Conservation (phyloP, 768 basidiomycete genomes). For the Termitomyces sp. region DNA sequence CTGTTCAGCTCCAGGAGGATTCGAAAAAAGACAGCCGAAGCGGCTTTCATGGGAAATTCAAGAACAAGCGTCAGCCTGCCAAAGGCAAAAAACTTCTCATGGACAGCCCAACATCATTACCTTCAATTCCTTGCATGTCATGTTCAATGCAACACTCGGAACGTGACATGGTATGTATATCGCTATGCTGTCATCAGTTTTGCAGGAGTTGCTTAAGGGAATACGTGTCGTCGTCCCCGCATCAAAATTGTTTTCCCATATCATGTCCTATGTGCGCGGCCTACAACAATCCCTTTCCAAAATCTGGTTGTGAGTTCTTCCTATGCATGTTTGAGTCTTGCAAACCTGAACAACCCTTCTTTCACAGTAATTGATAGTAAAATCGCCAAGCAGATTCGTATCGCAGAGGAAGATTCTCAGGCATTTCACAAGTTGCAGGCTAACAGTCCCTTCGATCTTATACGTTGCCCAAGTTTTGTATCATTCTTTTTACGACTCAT, state of each 20-base stretch:
- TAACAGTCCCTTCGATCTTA: conserved; percentile 39
- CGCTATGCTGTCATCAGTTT: conserved; percentile 47
- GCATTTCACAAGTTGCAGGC: conserved; percentile 46
- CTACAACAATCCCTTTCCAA: conserved; percentile 22
- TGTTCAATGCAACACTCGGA: conserved; percentile 44
- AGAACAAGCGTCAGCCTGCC: not conserved
- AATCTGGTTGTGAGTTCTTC: conserved; percentile 3
- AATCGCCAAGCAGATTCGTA: conserved; percentile 37
- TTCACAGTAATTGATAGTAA: conserved; percentile 32
- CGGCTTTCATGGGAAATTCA: not conserved
- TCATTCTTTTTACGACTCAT: not conserved
- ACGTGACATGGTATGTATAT: conserved; percentile 22
- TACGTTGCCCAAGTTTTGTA: conserved; percentile 45
- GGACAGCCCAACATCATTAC: conserved; percentile 34
- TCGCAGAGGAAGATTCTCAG: conserved; percentile 41
- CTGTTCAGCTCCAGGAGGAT: conserved; percentile 1
- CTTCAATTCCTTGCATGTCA: conserved; percentile 51
- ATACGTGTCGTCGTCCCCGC: conserved; percentile 44
- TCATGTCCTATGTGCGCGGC: conserved; percentile 55
- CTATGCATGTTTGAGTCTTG: not conserved
- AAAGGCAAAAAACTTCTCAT: conserved; percentile 1
- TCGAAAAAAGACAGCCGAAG: not conserved
- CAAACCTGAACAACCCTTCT: conserved; percentile 16
- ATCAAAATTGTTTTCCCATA: conserved; percentile 57
- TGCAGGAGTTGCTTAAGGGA: conserved; percentile 52